Conservation (phyloP, 2,329 filamentous ascomycete species). For the Colletotrichum caudatum region DNA sequence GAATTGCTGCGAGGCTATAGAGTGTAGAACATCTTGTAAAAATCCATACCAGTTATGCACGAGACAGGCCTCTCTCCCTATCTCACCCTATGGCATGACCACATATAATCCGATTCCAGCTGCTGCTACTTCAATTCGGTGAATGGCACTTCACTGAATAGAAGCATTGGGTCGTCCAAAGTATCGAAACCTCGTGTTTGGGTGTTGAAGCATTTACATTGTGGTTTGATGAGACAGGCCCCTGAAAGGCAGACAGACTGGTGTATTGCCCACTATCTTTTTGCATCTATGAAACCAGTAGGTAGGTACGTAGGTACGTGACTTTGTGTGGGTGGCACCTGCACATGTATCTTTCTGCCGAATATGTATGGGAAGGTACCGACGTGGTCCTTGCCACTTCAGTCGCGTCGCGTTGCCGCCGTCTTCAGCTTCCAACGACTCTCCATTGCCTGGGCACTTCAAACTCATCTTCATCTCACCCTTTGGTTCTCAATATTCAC, state of each 20-base stretch:
- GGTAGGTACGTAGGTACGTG: neutral
- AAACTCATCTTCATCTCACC: neutral
- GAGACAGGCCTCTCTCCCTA: neutral
- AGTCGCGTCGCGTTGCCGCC: constrained; percentile 29
- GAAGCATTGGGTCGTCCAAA: neutral
- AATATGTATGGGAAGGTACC: neutral
- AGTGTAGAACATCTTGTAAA: constrained; percentile 42
- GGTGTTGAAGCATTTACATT: neutral
- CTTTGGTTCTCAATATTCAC: neutral
- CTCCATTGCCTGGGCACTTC: neutral
- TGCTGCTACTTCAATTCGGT: neutral
- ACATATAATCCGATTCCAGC: neutral
- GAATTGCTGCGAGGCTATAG: constrained; percentile 14
- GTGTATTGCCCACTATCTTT: neutral
- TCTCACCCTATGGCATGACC: too few relatives aligned
- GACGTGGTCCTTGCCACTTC: constrained; percentile 9
- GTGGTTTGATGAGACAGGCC: neutral
- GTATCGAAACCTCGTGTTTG: neutral
- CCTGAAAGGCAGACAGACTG: neutral
- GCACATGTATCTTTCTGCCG: constrained; percentile 9
- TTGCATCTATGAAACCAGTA: too few relatives aligned
- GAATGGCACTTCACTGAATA: neutral
- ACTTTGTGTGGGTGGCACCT: neutral
- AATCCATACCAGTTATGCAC: constrained; percentile 34
- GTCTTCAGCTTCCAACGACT: neutral